Percentiles rank a stretch among this genome's conserved stretches.
Evolutionary conservation across 2,329 filamentous ascomycete species (phyloP).

Genomic region (Pseudogymnoascus sp.): DNA sequence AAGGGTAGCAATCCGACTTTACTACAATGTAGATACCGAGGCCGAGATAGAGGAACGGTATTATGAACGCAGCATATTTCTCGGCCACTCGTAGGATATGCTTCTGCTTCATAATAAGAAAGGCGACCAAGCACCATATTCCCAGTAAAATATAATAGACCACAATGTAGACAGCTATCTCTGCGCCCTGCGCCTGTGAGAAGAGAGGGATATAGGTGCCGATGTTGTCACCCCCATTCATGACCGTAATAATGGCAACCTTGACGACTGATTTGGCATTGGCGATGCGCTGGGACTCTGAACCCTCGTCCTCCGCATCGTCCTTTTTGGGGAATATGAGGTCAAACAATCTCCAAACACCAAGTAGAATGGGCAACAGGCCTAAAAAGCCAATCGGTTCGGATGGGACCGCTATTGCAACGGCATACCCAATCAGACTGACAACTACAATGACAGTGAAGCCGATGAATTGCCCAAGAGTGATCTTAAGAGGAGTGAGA

Average conservation of each 20-base stretch:
- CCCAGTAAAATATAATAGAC: constrained; percentile 29
- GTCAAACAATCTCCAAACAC: constrained; percentile 25
- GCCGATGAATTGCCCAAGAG: constrained; percentile 39
- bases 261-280: constrained; percentile 23
- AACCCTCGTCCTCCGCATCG: constrained; percentile 14
- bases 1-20: constrained; percentile 29
- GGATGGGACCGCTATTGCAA: constrained; percentile 26
- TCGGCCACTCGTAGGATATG: constrained; percentile 26
- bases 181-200: constrained; percentile 26
- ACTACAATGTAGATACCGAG: constrained; percentile 29
- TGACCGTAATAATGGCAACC: constrained; percentile 27
- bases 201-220: constrained; percentile 31
- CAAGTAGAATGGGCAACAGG: constrained; percentile 28
- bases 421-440: constrained; percentile 30
- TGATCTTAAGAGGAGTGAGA: constrained; percentile 63
- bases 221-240: constrained; percentile 32
- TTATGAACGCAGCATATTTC: constrained; percentile 12
- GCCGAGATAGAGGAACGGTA: constrained; percentile 29
- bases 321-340: constrained; percentile 15
- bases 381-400: constrained; percentile 32
- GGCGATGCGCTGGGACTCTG: not conserved
- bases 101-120: constrained; percentile 27
- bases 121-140: constrained; percentile 27
- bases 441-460: constrained; percentile 30
- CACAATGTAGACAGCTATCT: constrained; percentile 29